Evolutionary conservation across 73 alveolate species (phyloP), one percentile per base, ranked within the genome.

Genomic region (Paramecium sexaurelia): DNA sequence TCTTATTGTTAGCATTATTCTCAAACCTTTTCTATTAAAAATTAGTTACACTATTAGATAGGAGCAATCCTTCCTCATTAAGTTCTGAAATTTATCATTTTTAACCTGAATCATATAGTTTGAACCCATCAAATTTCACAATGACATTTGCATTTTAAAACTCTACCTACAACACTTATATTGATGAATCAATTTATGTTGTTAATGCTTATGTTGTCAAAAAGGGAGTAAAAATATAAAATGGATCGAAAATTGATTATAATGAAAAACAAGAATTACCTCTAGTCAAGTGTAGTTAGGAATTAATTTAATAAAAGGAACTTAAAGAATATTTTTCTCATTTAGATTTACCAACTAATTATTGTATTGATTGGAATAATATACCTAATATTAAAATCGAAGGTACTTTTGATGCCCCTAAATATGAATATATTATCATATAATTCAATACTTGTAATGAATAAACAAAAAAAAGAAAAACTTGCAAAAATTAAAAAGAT

Each of bases 121-220:
- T 39, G 47, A 41, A 22, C 7, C 71, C 90, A 3, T 20, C 8
- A 6, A 78, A 78, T 45, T 78, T 78, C 75, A 78, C 90, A 9
- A 78, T 78, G 29, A 45, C 75, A 1, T 78, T 78, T 45, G 43
- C 90, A 15, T 43, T 78, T 24, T 45, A 78, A 26, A 39, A 78
- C 19, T 40, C 90, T 6, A 7, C 68, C 29, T 78, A 11, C 15
- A 26, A 39, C 1, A 78, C 90, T 6, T 78, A 78, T 40, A 78
- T 78, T 22, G 90, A 78, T 78, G 90, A 78, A 22, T 78, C 90
- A 41, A 43, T 78, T 45, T 78, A 78, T 45, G 73, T 78, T 11
- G 90, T 78, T 10, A 43, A 41, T 27, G 75, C 90, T 40, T 20
- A 24, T 15, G 4, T 78, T 11, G 47, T 24, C 2, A n/a, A 41